Percentiles rank a stretch among this genome's conserved stretches.
Evolutionary conservation across 805 yeast genomes (phyloP).

Genomic region (Candida golubevii): DNA sequence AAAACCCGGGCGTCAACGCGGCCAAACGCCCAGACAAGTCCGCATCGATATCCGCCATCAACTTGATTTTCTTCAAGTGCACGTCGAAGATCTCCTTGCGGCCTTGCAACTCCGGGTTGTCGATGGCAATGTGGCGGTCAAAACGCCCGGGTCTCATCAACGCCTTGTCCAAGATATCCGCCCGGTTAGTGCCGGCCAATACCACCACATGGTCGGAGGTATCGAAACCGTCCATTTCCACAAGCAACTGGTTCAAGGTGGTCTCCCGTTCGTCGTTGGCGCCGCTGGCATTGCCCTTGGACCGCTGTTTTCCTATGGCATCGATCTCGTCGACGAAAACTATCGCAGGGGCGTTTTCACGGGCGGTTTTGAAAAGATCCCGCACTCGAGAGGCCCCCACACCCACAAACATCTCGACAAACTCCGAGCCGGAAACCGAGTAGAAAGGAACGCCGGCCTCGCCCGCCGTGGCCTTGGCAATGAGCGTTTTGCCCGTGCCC

Average conservation of each 20-base stretch:
- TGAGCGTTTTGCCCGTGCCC: slow-evolving; percentile 96
- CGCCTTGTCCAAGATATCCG: slow-evolving; percentile 91
- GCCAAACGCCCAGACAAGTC: slow-evolving; percentile 81
- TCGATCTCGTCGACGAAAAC: slow-evolving; percentile 97
- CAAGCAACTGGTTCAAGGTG: slow-evolving; percentile 89
- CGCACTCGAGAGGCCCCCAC: slow-evolving; percentile 98
- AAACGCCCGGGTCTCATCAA: slow-evolving; percentile 96
- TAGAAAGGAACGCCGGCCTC: slow-evolving; percentile 98
- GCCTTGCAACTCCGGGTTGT: slow-evolving; percentile 92
- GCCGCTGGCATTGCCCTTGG: slow-evolving; percentile 67
- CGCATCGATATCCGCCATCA: slow-evolving; percentile 40
- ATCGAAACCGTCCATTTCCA: slow-evolving; percentile 98
- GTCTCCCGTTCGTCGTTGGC: slow-evolving; percentile 97
- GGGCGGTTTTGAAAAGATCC: slow-evolving; percentile 86
- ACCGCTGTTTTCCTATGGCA: slow-evolving; percentile 89
- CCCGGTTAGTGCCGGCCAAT: slow-evolving; percentile 94
- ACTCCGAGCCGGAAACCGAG: slow-evolving; percentile 95
- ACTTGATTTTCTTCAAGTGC: slow-evolving; percentile 68
- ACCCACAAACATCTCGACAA: slow-evolving; percentile 98
- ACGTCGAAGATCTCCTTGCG: slow-evolving; percentile 89
- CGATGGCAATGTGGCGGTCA: slow-evolving; percentile 88
- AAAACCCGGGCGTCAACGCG: slow-evolving; percentile 95
- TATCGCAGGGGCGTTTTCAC: slow-evolving; percentile 91
- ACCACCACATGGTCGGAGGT: slow-evolving; percentile 92
- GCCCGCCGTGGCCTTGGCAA: slow-evolving; percentile 98